A percentile compares a stretch with the other conserved stretches of the same genome.
phyloP scores from a whole-genome alignment of 495 filamentous ascomycete species.

The Penicillium ucsense region DNA sequence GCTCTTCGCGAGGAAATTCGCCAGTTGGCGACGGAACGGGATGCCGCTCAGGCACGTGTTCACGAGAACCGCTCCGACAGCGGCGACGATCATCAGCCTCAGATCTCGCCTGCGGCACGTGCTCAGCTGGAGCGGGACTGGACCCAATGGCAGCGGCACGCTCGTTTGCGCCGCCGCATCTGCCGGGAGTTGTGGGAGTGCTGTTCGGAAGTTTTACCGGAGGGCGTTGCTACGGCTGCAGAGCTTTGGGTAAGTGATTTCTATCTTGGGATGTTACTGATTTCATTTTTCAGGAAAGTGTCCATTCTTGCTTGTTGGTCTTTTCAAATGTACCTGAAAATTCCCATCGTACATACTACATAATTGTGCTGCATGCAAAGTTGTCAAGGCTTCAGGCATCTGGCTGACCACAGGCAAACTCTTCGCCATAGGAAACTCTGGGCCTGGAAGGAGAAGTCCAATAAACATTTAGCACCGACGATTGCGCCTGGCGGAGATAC shows the following conservation, averaged over 20 bases:
- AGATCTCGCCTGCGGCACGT: slow-evolving; percentile 38
- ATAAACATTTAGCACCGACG: slow-evolving; percentile 3
- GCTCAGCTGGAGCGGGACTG: slow-evolving; percentile 38
- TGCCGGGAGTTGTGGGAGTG: slow-evolving; percentile 43
- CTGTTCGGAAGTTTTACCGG: slow-evolving; percentile 38
- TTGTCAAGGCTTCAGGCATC: no score
- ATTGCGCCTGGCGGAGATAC: no score
- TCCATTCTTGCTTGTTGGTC: no score
- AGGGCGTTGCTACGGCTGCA: slow-evolving; percentile 27
- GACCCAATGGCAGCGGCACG: slow-evolving; percentile 42
- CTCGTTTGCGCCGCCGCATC: slow-evolving; percentile 37
- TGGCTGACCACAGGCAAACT: no score
- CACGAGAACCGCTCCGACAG: slow-evolving; percentile 20
- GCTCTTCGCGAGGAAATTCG: slow-evolving; percentile 39
- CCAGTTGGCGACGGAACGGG: slow-evolving; percentile 37
- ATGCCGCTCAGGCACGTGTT: slow-evolving; percentile 23
- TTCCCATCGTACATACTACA: no score
- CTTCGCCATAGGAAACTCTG: slow-evolving; percentile 26
- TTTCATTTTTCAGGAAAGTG: no score
- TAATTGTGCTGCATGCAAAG: no score
- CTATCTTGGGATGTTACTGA: no score
- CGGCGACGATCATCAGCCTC: slow-evolving; percentile 17
- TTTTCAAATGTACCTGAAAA: no score
- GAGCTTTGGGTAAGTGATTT: slow-evolving; percentile 41
- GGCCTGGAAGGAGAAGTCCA: slow-evolving; percentile 31